Base-by-base conservation (phyloP, 2,329 filamentous ascomycete genomes). In the Grosmannia huntii region DNA sequence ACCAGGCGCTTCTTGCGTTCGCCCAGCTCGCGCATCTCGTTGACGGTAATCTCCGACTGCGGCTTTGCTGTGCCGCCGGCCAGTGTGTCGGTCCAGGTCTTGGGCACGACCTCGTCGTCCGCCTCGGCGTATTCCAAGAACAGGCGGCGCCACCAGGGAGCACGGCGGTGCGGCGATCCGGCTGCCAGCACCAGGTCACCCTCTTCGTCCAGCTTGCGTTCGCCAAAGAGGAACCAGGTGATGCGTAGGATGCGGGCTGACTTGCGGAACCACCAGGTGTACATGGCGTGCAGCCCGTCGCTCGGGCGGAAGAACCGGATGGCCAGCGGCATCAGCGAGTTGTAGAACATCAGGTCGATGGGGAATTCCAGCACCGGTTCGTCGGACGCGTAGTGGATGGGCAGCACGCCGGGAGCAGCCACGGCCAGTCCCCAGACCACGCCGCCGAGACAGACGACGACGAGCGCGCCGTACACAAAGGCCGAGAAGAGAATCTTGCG, bases 401-500 rank as follows among this genome's bases (percentile, higher is more conserved):
- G 94, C 21, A 99, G 79, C 51, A 99, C 83, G 56, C 78, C 81
- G 2, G 82, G 80, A 50, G 87, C 82, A 5, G 81, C 72, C 63
- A 82, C 81, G 31, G 83, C 80, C 44, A 97, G 76, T n/a, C 86
- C 84, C 94, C 94, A 99, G 0, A 99, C 90, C 19, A 99, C 91
- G 49, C 94, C 92, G 11, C 94, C 94, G 0, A 99, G 81, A 68
- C 94, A 99, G 28, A 97, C 75, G 46, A 97, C 87, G 58, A 99
- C 91, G 57, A 99, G 75, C 0, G 88, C 90, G 38, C 94, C 95
- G 65, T 99, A 99, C 2, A 99, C 91, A 59, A 97, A 83, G 19
- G 91, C 95, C 61, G 91, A 96, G 68, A 97, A 97, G 2, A 91
- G 80, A 54, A 99, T 99, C 73, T 99, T 99, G 58, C 92, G 85